Base-by-base conservation (phyloP, 108 stramenopile genomes). In the Cyclotella cryptica region DNA sequence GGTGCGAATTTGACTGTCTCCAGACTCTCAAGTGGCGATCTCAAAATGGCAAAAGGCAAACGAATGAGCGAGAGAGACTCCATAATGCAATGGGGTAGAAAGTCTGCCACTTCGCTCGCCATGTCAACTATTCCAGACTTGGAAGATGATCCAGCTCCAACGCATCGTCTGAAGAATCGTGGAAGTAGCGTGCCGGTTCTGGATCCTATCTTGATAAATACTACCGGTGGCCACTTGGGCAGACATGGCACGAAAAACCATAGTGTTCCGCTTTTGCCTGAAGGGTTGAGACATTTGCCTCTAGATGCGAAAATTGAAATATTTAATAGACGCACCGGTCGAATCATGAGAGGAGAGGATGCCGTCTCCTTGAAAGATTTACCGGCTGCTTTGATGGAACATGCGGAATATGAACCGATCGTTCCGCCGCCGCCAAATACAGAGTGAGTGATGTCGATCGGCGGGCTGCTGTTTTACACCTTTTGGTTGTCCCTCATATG, bases 321-420 rank as follows among this genome's bases (percentile, higher is more conserved):
- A 46, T 81, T 85, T 40, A 80, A 85, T 85, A 76, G 84, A 21
- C 69, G 49, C 27, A 85, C 80, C 14, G 84, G 84, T 0, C 64
- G 19, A 61, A 57, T 85, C 47, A 71, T 85, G 80, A 72, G 39
- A 42, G 84, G 84, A 26, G 44, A 71, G 15, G 75, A 71, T 18
- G 84, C 84, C 17, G 58, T 85, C 39, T 51, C 59, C 10, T 43
- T 81, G 15, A 42, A 30, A 41, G 80, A 81, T 43, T 57, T 85
- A 64, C 64, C 80, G 1, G 61, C 45, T 22, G 63, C 47, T 29
- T 71, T 85, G 71, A 53, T 76, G 28, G 53, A 64, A 44, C 84
- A 85, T 77, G 75, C 84, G 7, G 79, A 80, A 19, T 85, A 85
- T 42, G 84, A 85, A 51, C 84, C 84, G 4, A 78, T 82, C 24